These are phyloP conservation scores for Gynostemma pentaphyllum DNA, from an alignment of 306 rosid species.

Conservation along the genomic window DNA sequence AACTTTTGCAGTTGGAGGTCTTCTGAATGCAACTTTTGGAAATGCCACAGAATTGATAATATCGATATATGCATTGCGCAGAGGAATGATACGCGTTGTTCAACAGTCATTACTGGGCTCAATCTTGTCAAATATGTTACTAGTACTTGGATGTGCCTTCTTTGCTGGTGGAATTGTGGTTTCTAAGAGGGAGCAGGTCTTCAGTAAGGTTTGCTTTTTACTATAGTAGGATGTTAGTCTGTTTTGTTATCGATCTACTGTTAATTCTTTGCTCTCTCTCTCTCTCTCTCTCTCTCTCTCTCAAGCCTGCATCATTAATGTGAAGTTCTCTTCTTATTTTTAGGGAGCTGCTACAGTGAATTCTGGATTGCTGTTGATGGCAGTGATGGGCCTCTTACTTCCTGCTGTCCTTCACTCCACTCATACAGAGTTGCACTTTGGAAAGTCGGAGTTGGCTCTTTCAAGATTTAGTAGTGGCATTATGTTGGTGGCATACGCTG, in stretches of 20 bases:
- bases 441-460: constrained; percentile 47
- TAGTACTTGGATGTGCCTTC: constrained; percentile 85
- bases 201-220: constrained; percentile 49
- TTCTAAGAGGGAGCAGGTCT: constrained; percentile 52
- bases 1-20: constrained; percentile 64
- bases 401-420: constrained; percentile 51
- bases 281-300: not conserved
- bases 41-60: constrained; percentile 87
- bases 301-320: not conserved
- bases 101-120: constrained; percentile 79
- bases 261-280: not conserved
- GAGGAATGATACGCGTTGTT: constrained; percentile 59
- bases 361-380: constrained; percentile 46
- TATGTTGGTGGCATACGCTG: constrained; percentile 56
- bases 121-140: constrained; percentile 70
- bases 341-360: constrained; percentile 27
- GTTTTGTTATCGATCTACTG: not conserved
- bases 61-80: constrained; percentile 54
- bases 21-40: constrained; percentile 80
- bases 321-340: not conserved
- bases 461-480: constrained; percentile 69
- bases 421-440: constrained; percentile 31
- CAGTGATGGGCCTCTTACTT: constrained; percentile 53
- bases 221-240: not conserved
- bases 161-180: constrained; percentile 65